Base-by-base conservation (phyloP, 78 protist species). In the Dictyostelium firmibasis region DNA sequence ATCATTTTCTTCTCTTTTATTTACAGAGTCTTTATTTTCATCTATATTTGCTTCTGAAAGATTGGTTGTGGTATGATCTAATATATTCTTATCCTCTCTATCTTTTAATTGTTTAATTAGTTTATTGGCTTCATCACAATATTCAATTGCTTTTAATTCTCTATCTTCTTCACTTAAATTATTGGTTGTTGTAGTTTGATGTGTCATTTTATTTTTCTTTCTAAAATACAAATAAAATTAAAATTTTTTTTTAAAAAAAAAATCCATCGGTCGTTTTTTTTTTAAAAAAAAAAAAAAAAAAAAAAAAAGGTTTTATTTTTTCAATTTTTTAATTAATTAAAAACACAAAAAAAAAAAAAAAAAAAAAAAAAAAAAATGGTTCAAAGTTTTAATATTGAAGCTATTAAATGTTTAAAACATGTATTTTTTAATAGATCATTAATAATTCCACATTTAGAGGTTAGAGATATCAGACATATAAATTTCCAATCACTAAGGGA, bases 321-420 rank as follows among this genome's bases (percentile, higher is more conserved):
- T n/a, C n/a, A n/a, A n/a, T n/a, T 50, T 50, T 50, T 47, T 47
- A 47, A 47, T 47, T 11, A 47, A 47, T 47, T 47, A 47, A 10
- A 47, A 47, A 16, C 1, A n/a, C n/a, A n/a, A 47, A 10, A 11
- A 47, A 50, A 50, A 10, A 14, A 50, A 2, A 31, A 69, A 13
- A 11, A 69, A 9, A 69, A 69, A 27, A 69, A 25, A 29, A 67
- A 67, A n/a, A 67, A 67, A 69, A 89, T 89, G 94, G 94, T 89
- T 35, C 94, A 89, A 69, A 79, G 94, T 62, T 89, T 57, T 13
- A 89, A 89, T 69, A 38, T 81, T 29, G 94, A 78, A 33, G 85
- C 94, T 27, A 44, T 89, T 20, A 78, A 81, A 81, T 79, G 78
- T 29, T 69, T 89, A 60, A 83, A 70, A 67, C 62, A 81, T 44